Base-by-base conservation (phyloP, 768 basidiomycete genomes). In the Termitomyces sp. region DNA sequence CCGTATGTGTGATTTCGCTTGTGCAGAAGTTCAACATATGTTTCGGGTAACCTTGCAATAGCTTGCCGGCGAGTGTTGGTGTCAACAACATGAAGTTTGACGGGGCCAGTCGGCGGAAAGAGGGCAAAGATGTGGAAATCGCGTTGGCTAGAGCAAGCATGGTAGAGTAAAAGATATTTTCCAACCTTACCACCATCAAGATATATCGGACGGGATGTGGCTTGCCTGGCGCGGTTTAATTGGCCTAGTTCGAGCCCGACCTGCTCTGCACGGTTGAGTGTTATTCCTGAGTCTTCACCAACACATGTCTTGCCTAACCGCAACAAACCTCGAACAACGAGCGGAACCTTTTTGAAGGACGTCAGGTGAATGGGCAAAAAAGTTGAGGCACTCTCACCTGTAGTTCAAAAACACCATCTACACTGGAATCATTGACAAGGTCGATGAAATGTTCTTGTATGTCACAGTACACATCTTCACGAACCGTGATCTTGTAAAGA, bases 371-470 rank as follows among this genome's bases (percentile, higher is more conserved):
- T 5, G 8, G 15, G 20, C 46, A 57, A 13, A 4, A 15, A 54
- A 36, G 36, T n/a, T 63, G 47, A 46, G 27, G 18, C 15, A 24
- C 33, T 27, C 78, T 45, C 63, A 94, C 93, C 81, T 98, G 95
- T 20, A 88, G 79, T 73, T 99, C 97, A 66, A 88, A 99, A 4
- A 97, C 90, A 1, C 93, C 94, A 65, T 98, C 94, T 9, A 98
- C 93, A 67, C 91, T 93, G 0, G 95, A 92, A 66, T 95, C 91
- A 67, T 97, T 97, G 59, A 85, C 92, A 52, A 98, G 78, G 68
- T 95, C 88, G 18, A 93, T 87, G 68, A 98, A 98, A 69, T 97
- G 93, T 57, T 93, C 89, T 65, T 93, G 88, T 33, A 88, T 91
- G 33, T 90, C 85, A 33, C 88, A 78, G 72, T 91, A 99, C 16